A percentile compares a stretch with the other conserved stretches of the same genome.
Conservation (phyloP, 352 stramenopile species). For the Pythium phragmitis region DNA sequence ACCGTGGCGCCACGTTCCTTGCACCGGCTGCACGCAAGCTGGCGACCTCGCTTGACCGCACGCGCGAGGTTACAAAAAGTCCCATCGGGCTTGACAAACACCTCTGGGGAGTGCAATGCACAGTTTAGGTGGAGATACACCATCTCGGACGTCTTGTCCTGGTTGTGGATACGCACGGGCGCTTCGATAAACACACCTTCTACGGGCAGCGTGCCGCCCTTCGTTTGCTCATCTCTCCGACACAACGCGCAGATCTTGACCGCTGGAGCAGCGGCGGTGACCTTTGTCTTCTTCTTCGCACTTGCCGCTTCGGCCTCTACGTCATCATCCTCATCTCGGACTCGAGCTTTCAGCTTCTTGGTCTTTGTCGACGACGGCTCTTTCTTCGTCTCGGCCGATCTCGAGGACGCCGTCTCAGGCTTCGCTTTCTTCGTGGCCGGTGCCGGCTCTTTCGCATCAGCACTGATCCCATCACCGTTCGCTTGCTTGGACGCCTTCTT, state of each 20-base stretch:
- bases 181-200: slow-evolving; percentile 76
- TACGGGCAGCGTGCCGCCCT: slow-evolving; percentile 35
- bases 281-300: slow-evolving; percentile 28
- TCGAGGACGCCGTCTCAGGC: background rate
- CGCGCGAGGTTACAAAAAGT: slow-evolving; percentile 80
- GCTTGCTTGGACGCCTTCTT: slow-evolving; percentile 12
- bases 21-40: slow-evolving; percentile 72
- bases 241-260: slow-evolving; percentile 63
- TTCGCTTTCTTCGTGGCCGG: slow-evolving; percentile 16
- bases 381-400: slow-evolving; percentile 3
- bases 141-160: slow-evolving; percentile 61
- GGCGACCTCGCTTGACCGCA: slow-evolving; percentile 74
- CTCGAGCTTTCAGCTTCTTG: slow-evolving; percentile 15
- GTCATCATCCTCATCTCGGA: slow-evolving; percentile 15
- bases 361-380: background rate
- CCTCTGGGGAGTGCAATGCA: slow-evolving; percentile 74
- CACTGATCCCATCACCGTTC: background rate
- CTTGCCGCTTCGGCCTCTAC: slow-evolving; percentile 17
- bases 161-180: slow-evolving; percentile 64
- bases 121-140: slow-evolving; percentile 85
- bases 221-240: slow-evolving; percentile 34
- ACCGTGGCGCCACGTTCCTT: slow-evolving; percentile 70
- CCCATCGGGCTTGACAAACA: slow-evolving; percentile 78
- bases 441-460: background rate
- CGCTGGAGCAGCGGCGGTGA: slow-evolving; percentile 1